phyloP scores from a whole-genome alignment of 1,139 yeast species.

The Zhuliangozyma blackwelliae region DNA sequence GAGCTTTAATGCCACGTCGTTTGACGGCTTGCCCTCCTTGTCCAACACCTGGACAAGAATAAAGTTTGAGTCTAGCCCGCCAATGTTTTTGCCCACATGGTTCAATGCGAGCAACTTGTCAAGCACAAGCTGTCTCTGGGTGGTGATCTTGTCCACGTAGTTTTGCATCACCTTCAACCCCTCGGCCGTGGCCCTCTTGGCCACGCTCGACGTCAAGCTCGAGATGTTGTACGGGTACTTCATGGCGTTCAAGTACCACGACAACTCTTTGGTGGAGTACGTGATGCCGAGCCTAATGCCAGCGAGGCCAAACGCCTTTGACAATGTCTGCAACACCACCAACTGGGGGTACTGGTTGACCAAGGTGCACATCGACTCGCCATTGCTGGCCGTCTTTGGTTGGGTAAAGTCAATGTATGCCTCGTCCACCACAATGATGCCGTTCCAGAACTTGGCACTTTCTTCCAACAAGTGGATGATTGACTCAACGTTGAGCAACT shows the following conservation, averaged over 20 bases:
- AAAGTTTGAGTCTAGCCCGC: conserved; percentile 89
- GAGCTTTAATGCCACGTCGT: conserved; percentile 61
- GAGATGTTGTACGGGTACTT: conserved; percentile 96
- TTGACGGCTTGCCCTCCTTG: conserved; percentile 58
- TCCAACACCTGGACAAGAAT: conserved; percentile 67
- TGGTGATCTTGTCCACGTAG: conserved; percentile 46
- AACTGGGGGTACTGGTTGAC: conserved; percentile 80
- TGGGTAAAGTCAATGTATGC: conserved; percentile 86
- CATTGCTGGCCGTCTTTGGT: conserved; percentile 6
- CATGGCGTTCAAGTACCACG: conserved; percentile 74
- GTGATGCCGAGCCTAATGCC: conserved; percentile 89
- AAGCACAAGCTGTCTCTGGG: conserved; percentile 54
- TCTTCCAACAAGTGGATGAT: conserved; percentile 51
- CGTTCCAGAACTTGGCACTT: conserved; percentile 53
- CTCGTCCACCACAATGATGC: conserved; percentile 85
- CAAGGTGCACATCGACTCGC: conserved; percentile 64
- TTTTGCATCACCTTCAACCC: conserved; percentile 60
- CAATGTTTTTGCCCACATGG: conserved; percentile 70
- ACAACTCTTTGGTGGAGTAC: conserved; percentile 55
- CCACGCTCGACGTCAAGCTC: conserved; percentile 72
- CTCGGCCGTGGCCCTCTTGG: conserved; percentile 62
- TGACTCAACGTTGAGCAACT: conserved; percentile 45
- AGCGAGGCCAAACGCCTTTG: conserved; percentile 94
- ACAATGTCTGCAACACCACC: conserved; percentile 85
- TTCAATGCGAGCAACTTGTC: conserved; percentile 48